Evolutionary conservation across 257 asterid species (phyloP).

Genomic region (Solanum sejunctum): DNA sequence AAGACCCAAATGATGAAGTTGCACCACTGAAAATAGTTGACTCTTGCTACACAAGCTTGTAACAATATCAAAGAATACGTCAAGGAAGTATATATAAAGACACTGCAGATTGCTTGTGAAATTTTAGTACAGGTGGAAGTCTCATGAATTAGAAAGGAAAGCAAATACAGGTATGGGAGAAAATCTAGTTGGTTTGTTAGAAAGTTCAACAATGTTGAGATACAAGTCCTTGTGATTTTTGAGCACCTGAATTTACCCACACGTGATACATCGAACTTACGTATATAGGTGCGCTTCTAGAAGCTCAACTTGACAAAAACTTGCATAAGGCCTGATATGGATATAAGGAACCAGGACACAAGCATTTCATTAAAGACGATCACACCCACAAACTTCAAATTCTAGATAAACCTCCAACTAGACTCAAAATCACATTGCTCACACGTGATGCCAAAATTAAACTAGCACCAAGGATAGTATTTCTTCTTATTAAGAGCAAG

Average conservation of each 20-base stretch:
- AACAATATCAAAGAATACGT: neutral
- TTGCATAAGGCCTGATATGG: neutral
- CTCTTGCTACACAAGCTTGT: neutral
- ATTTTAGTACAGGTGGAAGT: neutral
- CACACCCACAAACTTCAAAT: neutral
- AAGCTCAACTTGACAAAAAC: neutral
- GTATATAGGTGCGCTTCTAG: neutral
- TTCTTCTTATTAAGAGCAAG: neutral
- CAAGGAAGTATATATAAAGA: neutral
- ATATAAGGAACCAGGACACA: neutral
- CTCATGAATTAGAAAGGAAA: neutral
- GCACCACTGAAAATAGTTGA: neutral
- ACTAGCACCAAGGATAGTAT: neutral
- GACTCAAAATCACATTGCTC: neutral
- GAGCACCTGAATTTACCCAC: neutral
- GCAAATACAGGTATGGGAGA: neutral
- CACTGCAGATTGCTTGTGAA: neutral
- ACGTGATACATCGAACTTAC: neutral
- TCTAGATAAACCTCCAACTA: neutral
- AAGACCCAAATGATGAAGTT: neutral
- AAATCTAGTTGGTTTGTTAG: neutral
- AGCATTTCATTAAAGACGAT: neutral
- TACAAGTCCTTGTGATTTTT: neutral
- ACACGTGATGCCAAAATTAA: neutral
- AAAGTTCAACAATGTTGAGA: neutral